These are phyloP conservation scores for Penicillium maclennaniae DNA, from an alignment of 495 filamentous ascomycete species.

Conservation along the genomic window DNA sequence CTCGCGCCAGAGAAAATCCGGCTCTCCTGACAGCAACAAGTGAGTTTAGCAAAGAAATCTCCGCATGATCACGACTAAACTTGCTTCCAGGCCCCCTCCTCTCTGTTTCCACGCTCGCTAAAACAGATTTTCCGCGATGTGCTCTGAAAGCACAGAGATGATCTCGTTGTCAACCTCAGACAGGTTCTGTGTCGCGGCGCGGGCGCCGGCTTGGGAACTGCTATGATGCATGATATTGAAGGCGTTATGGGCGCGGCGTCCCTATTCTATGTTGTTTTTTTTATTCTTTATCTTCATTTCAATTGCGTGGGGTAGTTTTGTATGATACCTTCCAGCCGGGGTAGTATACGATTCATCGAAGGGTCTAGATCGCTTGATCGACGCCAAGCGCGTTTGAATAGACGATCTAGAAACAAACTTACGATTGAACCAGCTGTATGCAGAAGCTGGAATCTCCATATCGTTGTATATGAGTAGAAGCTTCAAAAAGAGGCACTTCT, in stretches of 20 bases:
- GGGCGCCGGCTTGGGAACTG: constrained; percentile 12
- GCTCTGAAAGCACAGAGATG: background rate
- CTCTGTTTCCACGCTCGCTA: constrained; percentile 49
- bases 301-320: background rate
- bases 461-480: background rate
- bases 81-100: constrained; percentile 21
- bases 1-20: constrained; percentile 35
- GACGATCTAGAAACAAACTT: background rate
- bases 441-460: background rate
- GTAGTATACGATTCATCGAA: background rate
- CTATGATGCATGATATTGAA: constrained; percentile 9
- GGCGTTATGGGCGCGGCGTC: constrained; percentile 15
- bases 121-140: constrained; percentile 2
- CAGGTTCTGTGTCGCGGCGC: constrained; percentile 9
- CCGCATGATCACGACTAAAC: background rate
- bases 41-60: constrained; percentile 19
- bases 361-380: background rate
- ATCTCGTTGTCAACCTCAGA: background rate
- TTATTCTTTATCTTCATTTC: too few species aligned
- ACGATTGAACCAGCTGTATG: background rate
- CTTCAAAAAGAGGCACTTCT: too few species aligned
- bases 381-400: background rate
- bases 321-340: background rate
- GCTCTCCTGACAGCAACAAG: constrained; percentile 37
- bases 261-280: constrained; percentile 2